phyloP scores from a whole-genome alignment of 2,329 filamentous ascomycete species.

The Basipetospora sp. region DNA sequence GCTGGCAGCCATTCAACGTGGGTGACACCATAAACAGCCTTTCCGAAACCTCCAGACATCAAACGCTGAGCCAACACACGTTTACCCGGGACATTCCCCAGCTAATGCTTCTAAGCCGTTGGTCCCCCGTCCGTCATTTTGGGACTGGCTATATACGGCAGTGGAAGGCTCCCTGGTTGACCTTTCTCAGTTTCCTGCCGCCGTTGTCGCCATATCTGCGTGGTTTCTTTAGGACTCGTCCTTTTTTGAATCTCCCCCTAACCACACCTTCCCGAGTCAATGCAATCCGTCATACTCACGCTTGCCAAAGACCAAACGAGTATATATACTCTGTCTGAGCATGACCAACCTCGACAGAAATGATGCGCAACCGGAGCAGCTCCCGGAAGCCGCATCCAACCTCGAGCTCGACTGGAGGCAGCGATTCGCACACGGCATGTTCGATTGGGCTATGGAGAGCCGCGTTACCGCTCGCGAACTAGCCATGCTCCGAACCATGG shows the following conservation, averaged over 20 bases:
- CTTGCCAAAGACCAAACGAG: neutral
- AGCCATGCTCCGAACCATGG: conserved; percentile 21
- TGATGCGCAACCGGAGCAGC: neutral
- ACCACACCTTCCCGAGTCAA: neutral
- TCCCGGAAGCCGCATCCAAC: neutral
- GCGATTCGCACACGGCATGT: neutral
- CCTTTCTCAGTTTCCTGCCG: neutral
- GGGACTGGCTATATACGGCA: neutral
- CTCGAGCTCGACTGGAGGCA: neutral
- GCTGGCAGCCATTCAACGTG: too few species aligned
- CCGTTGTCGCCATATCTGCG: neutral
- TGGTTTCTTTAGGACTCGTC: neutral
- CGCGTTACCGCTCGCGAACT: conserved; percentile 15
- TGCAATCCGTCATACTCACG: neutral
- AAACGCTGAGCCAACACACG: neutral
- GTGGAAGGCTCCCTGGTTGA: neutral
- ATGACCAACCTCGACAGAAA: neutral
- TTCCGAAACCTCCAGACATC: too few species aligned
- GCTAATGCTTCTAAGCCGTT: neutral
- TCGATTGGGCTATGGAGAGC: conserved; percentile 2
- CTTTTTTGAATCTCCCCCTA: neutral
- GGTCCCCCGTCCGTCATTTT: neutral
- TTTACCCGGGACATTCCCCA: neutral
- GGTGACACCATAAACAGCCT: too few species aligned
- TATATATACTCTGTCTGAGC: neutral